Evolutionary conservation across 345 rosid species (phyloP).

Genomic region (Microthlaspi erraticum): DNA sequence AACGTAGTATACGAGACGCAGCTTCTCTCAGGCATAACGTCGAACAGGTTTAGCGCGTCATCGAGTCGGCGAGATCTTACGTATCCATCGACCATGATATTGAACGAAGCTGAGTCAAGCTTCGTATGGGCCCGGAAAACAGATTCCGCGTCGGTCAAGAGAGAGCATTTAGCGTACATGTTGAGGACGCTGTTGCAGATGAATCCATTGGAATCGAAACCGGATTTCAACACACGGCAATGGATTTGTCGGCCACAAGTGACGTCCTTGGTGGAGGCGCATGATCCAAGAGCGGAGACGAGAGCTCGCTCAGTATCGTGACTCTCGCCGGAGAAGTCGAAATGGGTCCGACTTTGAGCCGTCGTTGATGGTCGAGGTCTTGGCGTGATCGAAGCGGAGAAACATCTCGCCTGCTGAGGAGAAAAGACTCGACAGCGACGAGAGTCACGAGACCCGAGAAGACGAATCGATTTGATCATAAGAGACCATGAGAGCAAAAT

Average conservation of each 20-base stretch:
- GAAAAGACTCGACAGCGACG: constrained; percentile 26
- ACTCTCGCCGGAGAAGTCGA: constrained; percentile 19
- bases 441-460: constrained; percentile 39
- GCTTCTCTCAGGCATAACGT: constrained; percentile 60
- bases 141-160: constrained; percentile 56
- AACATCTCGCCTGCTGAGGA: constrained; percentile 47
- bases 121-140: constrained; percentile 47
- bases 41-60: constrained; percentile 68
- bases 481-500: constrained; percentile 45
- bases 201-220: constrained; percentile 65
- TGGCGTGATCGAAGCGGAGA: constrained; percentile 39
- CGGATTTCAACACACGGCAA: constrained; percentile 55
- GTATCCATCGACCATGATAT: constrained; percentile 70
- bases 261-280: constrained; percentile 48
- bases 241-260: constrained; percentile 62
- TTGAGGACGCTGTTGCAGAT: constrained; percentile 72
- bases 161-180: constrained; percentile 71
- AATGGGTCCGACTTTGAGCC: constrained; percentile 26
- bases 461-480: constrained; percentile 51
- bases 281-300: constrained; percentile 64
- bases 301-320: constrained; percentile 50
- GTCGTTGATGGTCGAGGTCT: constrained; percentile 5
- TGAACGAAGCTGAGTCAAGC: constrained; percentile 61
- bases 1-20: constrained; percentile 71
- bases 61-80: constrained; percentile 51